Conservation (phyloP, 495 filamentous ascomycete species). For the Eremomyces bilateralis region DNA sequence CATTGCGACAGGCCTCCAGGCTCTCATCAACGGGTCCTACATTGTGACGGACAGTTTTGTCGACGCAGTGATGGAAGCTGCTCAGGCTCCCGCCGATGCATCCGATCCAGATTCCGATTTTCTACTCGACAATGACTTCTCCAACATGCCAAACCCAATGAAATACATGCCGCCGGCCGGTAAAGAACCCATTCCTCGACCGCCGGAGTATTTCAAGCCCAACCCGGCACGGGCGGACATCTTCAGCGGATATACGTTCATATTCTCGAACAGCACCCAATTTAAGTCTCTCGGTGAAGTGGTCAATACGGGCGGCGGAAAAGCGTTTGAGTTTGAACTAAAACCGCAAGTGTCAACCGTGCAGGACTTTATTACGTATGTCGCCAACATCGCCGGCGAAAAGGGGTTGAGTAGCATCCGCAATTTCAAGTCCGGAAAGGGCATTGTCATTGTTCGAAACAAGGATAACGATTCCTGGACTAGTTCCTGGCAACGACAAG, state of each 20-base stretch:
- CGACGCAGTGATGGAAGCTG: conserved; percentile 29
- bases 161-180: conserved; percentile 52
- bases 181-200: conserved; percentile 46
- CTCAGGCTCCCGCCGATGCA: conserved; percentile 23
- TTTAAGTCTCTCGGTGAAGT: conserved; percentile 51
- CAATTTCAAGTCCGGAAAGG: conserved; percentile 13
- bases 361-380: conserved; percentile 55
- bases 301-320: conserved; percentile 64
- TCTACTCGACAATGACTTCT: conserved; percentile 62
- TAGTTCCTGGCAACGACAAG: conserved; percentile 28
- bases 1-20: conserved; percentile 62
- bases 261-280: conserved; percentile 66
- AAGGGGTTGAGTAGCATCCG: conserved; percentile 37
- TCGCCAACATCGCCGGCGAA: conserved; percentile 49
- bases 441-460: conserved; percentile 53
- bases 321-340: conserved; percentile 45
- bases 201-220: conserved; percentile 42
- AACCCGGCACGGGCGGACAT: conserved; percentile 40
- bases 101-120: conserved; percentile 30
- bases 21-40: conserved; percentile 61
- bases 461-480: neutral
- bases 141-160: conserved; percentile 53
- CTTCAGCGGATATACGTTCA: conserved; percentile 72
- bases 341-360: conserved; percentile 43
- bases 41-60: conserved; percentile 61